Evolutionary conservation across 2,329 filamentous ascomycete species (phyloP), one percentile per base, ranked within the genome.

Genomic region (Trichoderma sp.): DNA sequence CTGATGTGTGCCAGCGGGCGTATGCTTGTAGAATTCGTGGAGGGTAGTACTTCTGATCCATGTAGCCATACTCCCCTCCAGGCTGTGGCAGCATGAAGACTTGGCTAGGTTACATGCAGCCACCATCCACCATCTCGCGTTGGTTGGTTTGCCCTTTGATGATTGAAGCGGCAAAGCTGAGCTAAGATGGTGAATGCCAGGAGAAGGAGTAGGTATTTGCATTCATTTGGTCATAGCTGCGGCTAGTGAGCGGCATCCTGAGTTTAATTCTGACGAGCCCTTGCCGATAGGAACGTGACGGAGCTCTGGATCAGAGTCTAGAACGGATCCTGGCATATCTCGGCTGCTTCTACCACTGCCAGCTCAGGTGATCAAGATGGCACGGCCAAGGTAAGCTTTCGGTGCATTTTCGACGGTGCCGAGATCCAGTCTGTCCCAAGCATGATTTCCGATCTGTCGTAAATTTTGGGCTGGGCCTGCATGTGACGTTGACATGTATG

Each of bases 101-200:
- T 66, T 34, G 39, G 18, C 30, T 34, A 52, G 63, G 52, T 66
- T 66, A 49, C 63, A 56, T 66, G 63, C 21, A 66, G 30, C 63
- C 63, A 58, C 39, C 13, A 58, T 7, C 63, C 63, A 58, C 39
- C 13, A 58, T 7, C 37, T 49, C 18, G 32, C 32, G 3, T 34
- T 34, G 46, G 30, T 66, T 58, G 63, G n/a, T 43, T 66, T 49
- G 52, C 24, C 21, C n/a, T 49, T 21, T 52, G 26, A 21, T 46
- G n/a, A 49, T 2, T 54, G 10, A 21, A 43, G 43, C 59, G 8
- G 18, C 18, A 24, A 16, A 32, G 14, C 7, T 28, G 52, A 28
- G 52, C 14, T 55, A 34, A 64, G 18, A 55, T 64, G 60, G 32
- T 14, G 43, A 18, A 30, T 30, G 16, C 24, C 5, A 34, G 49